phyloP scores from a whole-genome alignment of 1,284 basidiomycete genomes.

The Boletus subluridellus region DNA sequence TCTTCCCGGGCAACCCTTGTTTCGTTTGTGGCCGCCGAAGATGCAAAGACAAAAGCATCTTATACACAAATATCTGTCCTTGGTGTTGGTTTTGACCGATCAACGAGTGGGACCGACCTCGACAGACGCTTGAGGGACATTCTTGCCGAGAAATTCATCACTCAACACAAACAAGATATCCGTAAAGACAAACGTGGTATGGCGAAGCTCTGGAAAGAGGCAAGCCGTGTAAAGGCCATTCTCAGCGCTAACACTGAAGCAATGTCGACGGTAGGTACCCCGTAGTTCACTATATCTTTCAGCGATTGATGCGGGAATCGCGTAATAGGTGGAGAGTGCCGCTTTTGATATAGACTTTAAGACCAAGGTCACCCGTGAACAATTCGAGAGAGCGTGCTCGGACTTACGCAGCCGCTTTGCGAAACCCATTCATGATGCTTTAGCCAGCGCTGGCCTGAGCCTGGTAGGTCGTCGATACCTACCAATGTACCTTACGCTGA shows the following conservation, averaged over 20 bases:
- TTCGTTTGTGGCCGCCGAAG: constrained; percentile 63
- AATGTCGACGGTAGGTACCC: constrained; percentile 55
- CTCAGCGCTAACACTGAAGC: constrained; percentile 91
- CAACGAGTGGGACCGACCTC: constrained; percentile 77
- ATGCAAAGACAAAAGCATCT: constrained; percentile 46
- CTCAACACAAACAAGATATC: constrained; percentile 61
- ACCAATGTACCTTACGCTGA: constrained; percentile 1
- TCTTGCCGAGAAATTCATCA: constrained; percentile 73
- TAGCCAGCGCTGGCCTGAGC: constrained; percentile 65
- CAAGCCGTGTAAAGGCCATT: constrained; percentile 86
- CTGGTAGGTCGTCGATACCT: constrained; percentile 41
- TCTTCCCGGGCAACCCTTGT: constrained; percentile 86
- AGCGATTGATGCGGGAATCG: constrained; percentile 2
- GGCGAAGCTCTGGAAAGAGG: constrained; percentile 93
- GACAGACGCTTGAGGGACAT: constrained; percentile 83
- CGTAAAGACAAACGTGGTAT: constrained; percentile 79
- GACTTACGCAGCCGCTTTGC: constrained; percentile 65
- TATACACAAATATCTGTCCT: constrained; percentile 74
- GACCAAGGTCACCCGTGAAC: constrained; percentile 68
- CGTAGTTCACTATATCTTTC: not conserved
- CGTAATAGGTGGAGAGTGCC: constrained; percentile 76
- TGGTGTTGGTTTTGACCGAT: constrained; percentile 79
- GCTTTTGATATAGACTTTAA: constrained; percentile 91
- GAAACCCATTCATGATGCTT: constrained; percentile 75
- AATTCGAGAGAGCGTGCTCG: constrained; percentile 71